These are phyloP conservation scores for Irpex sp. DNA, from an alignment of 1,284 basidiomycete species.

Conservation along the genomic window DNA sequence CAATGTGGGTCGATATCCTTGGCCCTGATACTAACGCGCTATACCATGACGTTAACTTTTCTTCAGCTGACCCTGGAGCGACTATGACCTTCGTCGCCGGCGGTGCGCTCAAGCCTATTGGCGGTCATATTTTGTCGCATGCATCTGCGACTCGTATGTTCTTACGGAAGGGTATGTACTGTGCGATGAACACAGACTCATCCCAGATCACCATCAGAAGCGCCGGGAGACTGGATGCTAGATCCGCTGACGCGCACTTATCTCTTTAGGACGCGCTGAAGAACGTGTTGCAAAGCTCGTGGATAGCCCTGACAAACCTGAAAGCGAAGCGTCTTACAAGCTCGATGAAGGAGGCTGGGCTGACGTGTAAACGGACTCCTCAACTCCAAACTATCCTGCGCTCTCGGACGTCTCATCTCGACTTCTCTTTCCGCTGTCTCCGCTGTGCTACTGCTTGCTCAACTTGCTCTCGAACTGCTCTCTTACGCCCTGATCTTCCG, in stretches of 20 bases:
- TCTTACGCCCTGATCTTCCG: not conserved
- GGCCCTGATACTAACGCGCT: not conserved
- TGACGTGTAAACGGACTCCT: constrained; percentile 43
- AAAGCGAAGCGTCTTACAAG: constrained; percentile 91
- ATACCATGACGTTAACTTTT: constrained; percentile 6
- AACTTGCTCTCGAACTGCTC: not conserved
- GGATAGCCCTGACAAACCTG: constrained; percentile 88
- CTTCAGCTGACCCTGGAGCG: constrained; percentile 84
- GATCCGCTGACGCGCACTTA: not conserved
- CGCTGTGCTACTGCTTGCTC: not conserved
- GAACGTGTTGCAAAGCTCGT: constrained; percentile 95
- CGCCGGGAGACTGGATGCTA: too few relatives aligned
- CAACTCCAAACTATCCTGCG: not conserved
- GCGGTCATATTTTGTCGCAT: constrained; percentile 84
- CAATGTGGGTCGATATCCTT: constrained; percentile 52
- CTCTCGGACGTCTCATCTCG: not conserved
- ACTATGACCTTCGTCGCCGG: constrained; percentile 93
- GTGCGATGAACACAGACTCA: not conserved
- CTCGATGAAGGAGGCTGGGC: constrained; percentile 85
- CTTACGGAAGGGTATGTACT: constrained; percentile 73
- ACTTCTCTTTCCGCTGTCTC: not conserved
- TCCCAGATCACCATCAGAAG: not conserved
- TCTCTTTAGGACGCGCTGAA: constrained; percentile 75
- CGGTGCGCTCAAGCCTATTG: constrained; percentile 82
- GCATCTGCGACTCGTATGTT: constrained; percentile 83